Evolutionary conservation across 345 rosid species (phyloP).

Genomic region (Physaria fendleri): DNA sequence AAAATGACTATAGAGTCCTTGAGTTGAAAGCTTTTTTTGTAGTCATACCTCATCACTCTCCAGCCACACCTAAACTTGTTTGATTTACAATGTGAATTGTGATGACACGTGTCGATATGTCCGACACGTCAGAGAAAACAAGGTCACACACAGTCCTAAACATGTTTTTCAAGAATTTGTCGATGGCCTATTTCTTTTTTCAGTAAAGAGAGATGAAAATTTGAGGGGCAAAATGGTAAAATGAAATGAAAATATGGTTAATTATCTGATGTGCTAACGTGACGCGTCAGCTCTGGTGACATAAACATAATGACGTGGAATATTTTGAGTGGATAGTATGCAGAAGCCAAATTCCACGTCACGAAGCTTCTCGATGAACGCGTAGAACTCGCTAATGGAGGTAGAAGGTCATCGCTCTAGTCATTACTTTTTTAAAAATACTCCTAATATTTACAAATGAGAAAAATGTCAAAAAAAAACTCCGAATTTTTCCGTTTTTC

Average conservation of each 20-base stretch:
- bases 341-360: conserved; percentile 14
- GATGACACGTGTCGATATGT: conserved; percentile 7
- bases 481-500: too few relatives aligned
- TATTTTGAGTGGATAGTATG: neutral
- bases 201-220: neutral
- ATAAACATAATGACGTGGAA: conserved; percentile 4
- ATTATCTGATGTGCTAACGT: conserved; percentile 22
- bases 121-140: conserved; percentile 4
- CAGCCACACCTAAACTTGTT: too few relatives aligned
- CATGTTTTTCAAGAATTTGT: neutral
- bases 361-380: too few relatives aligned
- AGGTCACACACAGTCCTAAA: conserved; percentile 11
- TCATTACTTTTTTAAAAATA: too few relatives aligned
- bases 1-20: too few relatives aligned
- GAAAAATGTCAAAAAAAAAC: too few relatives aligned
- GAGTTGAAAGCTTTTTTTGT: too few relatives aligned
- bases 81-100: too few relatives aligned
- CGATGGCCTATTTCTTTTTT: too few relatives aligned
- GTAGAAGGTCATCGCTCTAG: too few relatives aligned
- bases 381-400: too few relatives aligned
- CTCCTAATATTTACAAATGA: too few relatives aligned
- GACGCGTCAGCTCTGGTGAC: conserved; percentile 21
- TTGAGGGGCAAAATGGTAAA: conserved; percentile 18
- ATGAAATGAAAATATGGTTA: conserved; percentile 2
- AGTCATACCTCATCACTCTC: conserved; percentile 10